These are phyloP conservation scores for Purshia tridentata DNA, from an alignment of 306 rosid genomes.

Conservation along the genomic window DNA sequence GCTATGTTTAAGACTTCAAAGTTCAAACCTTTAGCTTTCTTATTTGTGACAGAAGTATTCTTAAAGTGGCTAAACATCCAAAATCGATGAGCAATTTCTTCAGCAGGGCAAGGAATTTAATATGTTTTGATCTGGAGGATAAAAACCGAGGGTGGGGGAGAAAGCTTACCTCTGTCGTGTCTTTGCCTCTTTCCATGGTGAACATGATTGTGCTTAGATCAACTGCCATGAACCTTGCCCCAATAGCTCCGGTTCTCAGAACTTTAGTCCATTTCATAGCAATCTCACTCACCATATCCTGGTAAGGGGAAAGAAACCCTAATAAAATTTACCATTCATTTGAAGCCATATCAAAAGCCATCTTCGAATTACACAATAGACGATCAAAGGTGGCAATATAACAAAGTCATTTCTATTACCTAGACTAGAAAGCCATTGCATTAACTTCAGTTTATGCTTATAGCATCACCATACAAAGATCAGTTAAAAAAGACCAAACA, in stretches of 20 bases:
- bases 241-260: constrained; percentile 75
- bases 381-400: neutral
- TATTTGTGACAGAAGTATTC: neutral
- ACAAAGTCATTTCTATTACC: neutral
- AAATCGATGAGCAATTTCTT: neutral
- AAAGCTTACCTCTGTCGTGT: constrained; percentile 60
- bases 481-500: neutral
- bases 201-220: constrained; percentile 90
- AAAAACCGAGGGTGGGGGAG: neutral
- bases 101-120: neutral
- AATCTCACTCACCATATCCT: constrained; percentile 72
- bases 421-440: neutral
- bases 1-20: neutral
- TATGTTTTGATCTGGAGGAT: neutral
- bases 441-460: neutral
- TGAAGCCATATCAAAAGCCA: constrained; percentile 14
- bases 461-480: neutral
- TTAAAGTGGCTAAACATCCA: neutral
- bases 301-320: constrained; percentile 13
- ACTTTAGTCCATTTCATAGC: constrained; percentile 87
- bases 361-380: neutral
- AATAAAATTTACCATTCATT: neutral
- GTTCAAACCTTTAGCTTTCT: neutral
- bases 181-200: constrained; percentile 69
- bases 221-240: constrained; percentile 67